Base-by-base conservation (phyloP, 2,329 filamentous ascomycete genomes). In the Chaetoscypha palmicola region DNA sequence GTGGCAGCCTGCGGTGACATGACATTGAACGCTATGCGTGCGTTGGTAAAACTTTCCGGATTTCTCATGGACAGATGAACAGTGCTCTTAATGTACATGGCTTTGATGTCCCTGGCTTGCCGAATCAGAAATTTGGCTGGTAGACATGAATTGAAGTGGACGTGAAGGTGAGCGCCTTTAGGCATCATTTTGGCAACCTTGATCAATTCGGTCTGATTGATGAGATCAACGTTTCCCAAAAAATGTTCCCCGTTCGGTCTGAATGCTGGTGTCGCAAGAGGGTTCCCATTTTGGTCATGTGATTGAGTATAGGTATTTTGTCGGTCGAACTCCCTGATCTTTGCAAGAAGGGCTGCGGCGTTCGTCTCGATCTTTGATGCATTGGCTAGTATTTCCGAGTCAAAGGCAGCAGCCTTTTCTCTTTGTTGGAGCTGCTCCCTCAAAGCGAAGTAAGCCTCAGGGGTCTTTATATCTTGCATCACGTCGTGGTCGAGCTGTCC, bases 101-200 rank as follows among this genome's bases (percentile, higher is more conserved):
- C 74, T 1, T 72, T 57, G 68, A 81, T 77, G 4, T 60, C 33
- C 9, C 65, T 60, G 49, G 68, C 67, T 68, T 74, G 51, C 67
- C 76, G 52, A 68, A 88, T 67, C 16, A 88, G 66, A 4, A 79
- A 70, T 2, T 68, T 61, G 8, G 83, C 81, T 11, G 70, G 66
- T 3, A 88, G 66, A 48, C 83, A 85, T n/a, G 83, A 74, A 59
- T 88, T 89, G 68, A 86, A 88, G 61, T 89, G 84, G 19, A 87
- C 74, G 61, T 89, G 84, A 19, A 88, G 67, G 58, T 88, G 80
- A 0, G 74, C 74, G 2, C 83, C 84, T 62, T 89, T 89, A 32
- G 84, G 84, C 68, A 85, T 74, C 45, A 62, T 58, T 23, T 66
- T 66, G 4, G 79, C 74, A 20, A 83, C 70, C 21, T 67, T 53